Base-by-base conservation (phyloP, 495 filamentous ascomycete species). In the Gamarada debralockiae region DNA sequence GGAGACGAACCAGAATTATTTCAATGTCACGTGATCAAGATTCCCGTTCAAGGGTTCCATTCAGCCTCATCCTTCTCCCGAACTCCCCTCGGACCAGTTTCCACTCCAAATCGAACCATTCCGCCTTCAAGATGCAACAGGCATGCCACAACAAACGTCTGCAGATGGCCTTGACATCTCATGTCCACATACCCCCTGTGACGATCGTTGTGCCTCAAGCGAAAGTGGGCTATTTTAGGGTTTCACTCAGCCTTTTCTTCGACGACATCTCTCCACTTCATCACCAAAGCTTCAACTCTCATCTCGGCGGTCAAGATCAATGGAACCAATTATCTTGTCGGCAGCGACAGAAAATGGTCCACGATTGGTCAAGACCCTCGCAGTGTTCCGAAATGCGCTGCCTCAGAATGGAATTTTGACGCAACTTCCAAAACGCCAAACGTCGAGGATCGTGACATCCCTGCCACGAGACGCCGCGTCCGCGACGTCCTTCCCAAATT, bases 391-490 rank as follows among this genome's bases (percentile, higher is more conserved):
- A 42, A 56, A 53, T 21, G 18, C 15, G 17, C 38, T 51, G 58
- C 56, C 48, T 54, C 53, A 65, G 59, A 53, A 25, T 53, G 7
- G 27, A 34, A 23, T 46, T 27, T 22, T 57, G 58, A 60, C 40
- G 54, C 59, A 60, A 42, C 14, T 49, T 55, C 55, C 41, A 52
- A 65, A 60, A 61, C 57, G 56, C 49, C 44, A 44, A 39, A 42
- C 43, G 58, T 62, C 60, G 52, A 39, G 50, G 53, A 57, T 57
- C 48, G 39, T 55, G 41, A 57, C 50, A 48, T 15, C 42, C 48
- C 14, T 24, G 14, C 24, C 38, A 15, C 18, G 17, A 42, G 14
- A 29, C 46, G 20, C 6, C 43, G 10, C 23, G 41, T 18, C 17
- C 20, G 33, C 39, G 23, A 22, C n/a, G 33, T 38, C 41, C 20